Evolutionary conservation across 2,329 filamentous ascomycete genomes (phyloP), one percentile per base, ranked within the genome.

Genomic region (Stagonosporopsis rhizophila): DNA sequence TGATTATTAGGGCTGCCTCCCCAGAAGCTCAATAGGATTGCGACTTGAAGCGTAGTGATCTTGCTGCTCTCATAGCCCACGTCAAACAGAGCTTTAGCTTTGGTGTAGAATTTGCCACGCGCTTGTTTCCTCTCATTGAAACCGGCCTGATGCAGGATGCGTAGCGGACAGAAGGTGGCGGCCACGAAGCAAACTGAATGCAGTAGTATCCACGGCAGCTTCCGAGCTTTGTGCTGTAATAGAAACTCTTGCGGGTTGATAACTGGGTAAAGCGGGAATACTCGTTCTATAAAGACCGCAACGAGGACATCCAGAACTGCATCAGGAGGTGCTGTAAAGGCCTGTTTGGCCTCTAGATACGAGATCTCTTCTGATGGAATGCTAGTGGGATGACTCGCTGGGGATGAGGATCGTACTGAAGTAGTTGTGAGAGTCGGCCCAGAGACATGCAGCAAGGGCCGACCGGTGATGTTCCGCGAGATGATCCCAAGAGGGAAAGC

Each of bases 31-130:
- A 55, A 14, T 4, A 49, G n/a, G n/a, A 55, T 49, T 6, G 40
- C 20, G 0, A 40, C 45, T n/a, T 55, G 45, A 1, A 55, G 22
- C 7, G 40, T 55, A 0, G 44, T 40, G n/a, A 55, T 40, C 27
- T 55, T 55, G 8, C 52, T 55, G 34, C n/a, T 49, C n/a, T 55
- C 45, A 17, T 55, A 55, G 15, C 45, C 45, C 35, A 55, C 28
- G 12, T 55, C 39, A 14, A 55, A 55, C 12, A 55, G 15, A 1
- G 52, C 52, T 27, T 55, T 55, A 0, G 52, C 25, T 35, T 49
- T 55, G 3, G 22, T 32, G 34, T 55, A 55, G 27, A 55, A 49
- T 3, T 12, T 34, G 7, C 25, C 38, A 6, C 45, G 44, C 6
- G 52, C 52, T 22, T 55, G 45, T 23, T 49, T 49, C 12, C 52